Conservation (phyloP, 1,284 basidiomycete genomes). For the Ganoderma lingzhi region DNA sequence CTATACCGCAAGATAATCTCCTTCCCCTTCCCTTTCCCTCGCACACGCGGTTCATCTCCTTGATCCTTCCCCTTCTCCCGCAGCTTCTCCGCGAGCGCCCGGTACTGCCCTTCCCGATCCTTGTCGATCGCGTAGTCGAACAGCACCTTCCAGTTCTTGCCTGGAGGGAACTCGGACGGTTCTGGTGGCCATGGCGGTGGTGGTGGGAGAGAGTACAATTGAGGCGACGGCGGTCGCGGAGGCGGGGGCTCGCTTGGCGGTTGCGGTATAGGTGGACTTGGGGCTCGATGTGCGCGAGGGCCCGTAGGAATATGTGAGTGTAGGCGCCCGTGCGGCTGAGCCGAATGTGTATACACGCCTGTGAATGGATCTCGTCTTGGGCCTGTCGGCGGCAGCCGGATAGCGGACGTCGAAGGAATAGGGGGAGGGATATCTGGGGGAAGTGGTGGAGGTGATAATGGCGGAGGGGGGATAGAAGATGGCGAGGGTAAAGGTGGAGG, state of each 20-base stretch:
- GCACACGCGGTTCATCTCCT: slow-evolving; percentile 54
- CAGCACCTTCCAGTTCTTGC: slow-evolving; percentile 63
- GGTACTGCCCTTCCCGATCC: slow-evolving; percentile 53
- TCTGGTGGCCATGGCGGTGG: slow-evolving; percentile 56
- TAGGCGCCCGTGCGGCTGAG: slow-evolving; percentile 15
- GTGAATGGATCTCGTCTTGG: slow-evolving; percentile 28
- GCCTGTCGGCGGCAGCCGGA: slow-evolving; percentile 35
- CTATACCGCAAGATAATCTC: slow-evolving; percentile 64
- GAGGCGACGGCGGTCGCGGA: slow-evolving; percentile 38
- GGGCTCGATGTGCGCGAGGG: slow-evolving; percentile 23
- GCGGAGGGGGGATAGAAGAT: slow-evolving; percentile 24
- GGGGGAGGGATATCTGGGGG: slow-evolving; percentile 29
- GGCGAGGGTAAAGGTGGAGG: slow-evolving; percentile 31
- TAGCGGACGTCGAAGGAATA: slow-evolving; percentile 24
- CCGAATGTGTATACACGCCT: slow-evolving; percentile 18
- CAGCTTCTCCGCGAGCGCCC: slow-evolving; percentile 61
- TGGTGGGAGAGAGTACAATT: slow-evolving; percentile 47
- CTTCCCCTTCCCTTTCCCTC: slow-evolving; percentile 69
- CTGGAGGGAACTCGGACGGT: slow-evolving; percentile 53
- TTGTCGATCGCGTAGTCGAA: slow-evolving; percentile 67
- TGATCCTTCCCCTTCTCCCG: slow-evolving; percentile 47
- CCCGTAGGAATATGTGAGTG: slow-evolving; percentile 23
- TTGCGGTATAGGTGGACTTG: slow-evolving; percentile 29
- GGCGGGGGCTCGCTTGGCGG: slow-evolving; percentile 37
- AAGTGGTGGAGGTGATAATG: slow-evolving; percentile 32